Evolutionary conservation across 352 stramenopile species (phyloP).

Genomic region (Phytophthora boehmeriae): DNA sequence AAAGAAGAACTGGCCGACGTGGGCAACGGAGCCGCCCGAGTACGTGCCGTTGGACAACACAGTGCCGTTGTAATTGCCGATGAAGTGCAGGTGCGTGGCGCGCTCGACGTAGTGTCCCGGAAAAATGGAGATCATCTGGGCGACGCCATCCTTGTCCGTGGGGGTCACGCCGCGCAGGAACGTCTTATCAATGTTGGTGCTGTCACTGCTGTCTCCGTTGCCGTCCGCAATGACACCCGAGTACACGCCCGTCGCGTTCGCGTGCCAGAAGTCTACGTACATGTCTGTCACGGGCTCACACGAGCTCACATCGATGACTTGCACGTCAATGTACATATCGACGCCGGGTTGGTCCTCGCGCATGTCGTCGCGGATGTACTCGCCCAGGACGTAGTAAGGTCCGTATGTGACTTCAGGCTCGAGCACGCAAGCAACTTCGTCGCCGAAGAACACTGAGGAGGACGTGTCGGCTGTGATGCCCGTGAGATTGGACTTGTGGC

Average conservation of each 20-base stretch:
- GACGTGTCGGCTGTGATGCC: conserved; percentile 20
- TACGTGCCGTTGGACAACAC: conserved; percentile 28
- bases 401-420: conserved; percentile 36
- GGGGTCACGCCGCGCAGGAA: conserved; percentile 27
- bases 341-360: conserved; percentile 24
- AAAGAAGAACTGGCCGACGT: conserved; percentile 38
- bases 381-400: conserved; percentile 32
- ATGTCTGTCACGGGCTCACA: conserved; percentile 29
- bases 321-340: conserved; percentile 30
- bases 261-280: conserved; percentile 39
- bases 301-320: conserved; percentile 33
- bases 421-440: conserved; percentile 19
- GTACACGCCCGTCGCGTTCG: conserved; percentile 37
- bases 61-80: conserved; percentile 28
- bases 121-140: conserved; percentile 28
- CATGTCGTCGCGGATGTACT: conserved; percentile 33
- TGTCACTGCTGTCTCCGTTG: conserved; percentile 34
- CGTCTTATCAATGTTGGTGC: conserved; percentile 34
- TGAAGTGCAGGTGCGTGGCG: conserved; percentile 35
- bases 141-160: conserved; percentile 27
- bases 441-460: conserved; percentile 22
- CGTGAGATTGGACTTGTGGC: conserved; percentile 26
- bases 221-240: conserved; percentile 26
- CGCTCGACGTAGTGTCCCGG: conserved; percentile 30
- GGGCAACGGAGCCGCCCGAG: conserved; percentile 10